Percentiles rank a stretch among this genome's conserved stretches.
phyloP scores from a whole-genome alignment of 176 grass and related monocot genomes.

The Carex myosuroides region DNA sequence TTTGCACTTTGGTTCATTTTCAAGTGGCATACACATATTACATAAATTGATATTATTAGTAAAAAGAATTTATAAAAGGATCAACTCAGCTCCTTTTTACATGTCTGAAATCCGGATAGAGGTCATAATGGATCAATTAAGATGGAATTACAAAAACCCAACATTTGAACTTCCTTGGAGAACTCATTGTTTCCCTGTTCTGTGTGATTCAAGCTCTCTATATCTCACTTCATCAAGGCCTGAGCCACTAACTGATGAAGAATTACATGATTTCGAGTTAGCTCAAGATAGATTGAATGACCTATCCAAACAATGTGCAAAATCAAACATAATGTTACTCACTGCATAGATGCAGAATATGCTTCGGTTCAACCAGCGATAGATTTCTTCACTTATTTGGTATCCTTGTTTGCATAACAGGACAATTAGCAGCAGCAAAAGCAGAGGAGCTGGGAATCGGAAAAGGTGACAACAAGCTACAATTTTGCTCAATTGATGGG shows the following conservation, averaged over 20 bases:
- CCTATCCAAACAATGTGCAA: conserved; percentile 46
- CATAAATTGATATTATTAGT: too few relatives aligned
- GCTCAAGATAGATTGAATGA: conserved; percentile 50
- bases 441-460: conserved; percentile 59
- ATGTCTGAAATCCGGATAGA: too few relatives aligned
- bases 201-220: conserved; percentile 58
- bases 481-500: conserved; percentile 98
- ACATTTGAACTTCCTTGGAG: conserved; percentile 66
- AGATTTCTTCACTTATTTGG: conserved; percentile 73
- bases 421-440: conserved; percentile 45
- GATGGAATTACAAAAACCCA: conserved; percentile 71
- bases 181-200: conserved; percentile 44
- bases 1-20: too few relatives aligned
- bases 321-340: conserved; percentile 54
- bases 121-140: conserved; percentile 37
- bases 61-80: too few relatives aligned
- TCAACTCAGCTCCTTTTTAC: too few relatives aligned
- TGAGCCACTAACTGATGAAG: conserved; percentile 36
- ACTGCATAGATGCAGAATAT: conserved; percentile 97
- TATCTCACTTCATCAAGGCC: conserved; percentile 58
- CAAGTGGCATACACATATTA: too few relatives aligned
- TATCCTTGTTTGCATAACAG: not conserved
- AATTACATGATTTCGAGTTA: conserved; percentile 46
- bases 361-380: conserved; percentile 72
- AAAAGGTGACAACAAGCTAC: conserved; percentile 47